Evolutionary conservation across 768 basidiomycete genomes (phyloP).

Genomic region (Auricularia cornea): DNA sequence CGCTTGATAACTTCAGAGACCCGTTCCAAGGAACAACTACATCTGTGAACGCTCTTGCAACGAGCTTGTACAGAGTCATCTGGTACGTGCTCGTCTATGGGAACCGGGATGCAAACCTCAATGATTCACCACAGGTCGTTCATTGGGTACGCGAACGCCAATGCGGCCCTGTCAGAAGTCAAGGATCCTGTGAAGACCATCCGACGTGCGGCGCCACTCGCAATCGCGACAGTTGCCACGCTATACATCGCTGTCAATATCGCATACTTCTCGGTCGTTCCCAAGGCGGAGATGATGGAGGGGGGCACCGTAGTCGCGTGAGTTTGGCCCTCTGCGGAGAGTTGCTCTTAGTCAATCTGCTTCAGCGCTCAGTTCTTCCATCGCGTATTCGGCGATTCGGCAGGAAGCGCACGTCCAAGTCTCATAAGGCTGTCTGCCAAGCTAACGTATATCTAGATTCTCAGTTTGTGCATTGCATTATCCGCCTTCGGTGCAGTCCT

Average conservation of each 20-base stretch:
- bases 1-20: not conserved
- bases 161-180: slow-evolving; percentile 66
- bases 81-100: slow-evolving; percentile 36
- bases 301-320: slow-evolving; percentile 63
- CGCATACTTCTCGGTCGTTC: slow-evolving; percentile 68
- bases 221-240: slow-evolving; percentile 47
- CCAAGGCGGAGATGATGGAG: slow-evolving; percentile 57
- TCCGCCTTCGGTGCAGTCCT: slow-evolving; percentile 60
- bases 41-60: slow-evolving; percentile 49
- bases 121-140: slow-evolving; percentile 26
- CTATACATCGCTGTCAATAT: slow-evolving; percentile 61
- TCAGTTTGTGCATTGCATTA: slow-evolving; percentile 55
- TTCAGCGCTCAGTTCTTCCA: slow-evolving; percentile 63
- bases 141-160: slow-evolving; percentile 65
- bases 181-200: slow-evolving; percentile 62
- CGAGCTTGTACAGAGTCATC: slow-evolving; percentile 59
- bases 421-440: not conserved
- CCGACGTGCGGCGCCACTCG: slow-evolving; percentile 60
- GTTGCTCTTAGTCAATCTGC: not conserved
- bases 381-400: slow-evolving; percentile 55
- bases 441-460: slow-evolving; percentile 27
- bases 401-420: slow-evolving; percentile 41
- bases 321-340: slow-evolving; percentile 15
- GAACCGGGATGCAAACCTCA: not conserved
- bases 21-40: slow-evolving; percentile 42